Percentiles rank a stretch among this genome's conserved stretches.
phyloP scores from a whole-genome alignment of 1,284 basidiomycete species.

The Ceratobasidium sp. region DNA sequence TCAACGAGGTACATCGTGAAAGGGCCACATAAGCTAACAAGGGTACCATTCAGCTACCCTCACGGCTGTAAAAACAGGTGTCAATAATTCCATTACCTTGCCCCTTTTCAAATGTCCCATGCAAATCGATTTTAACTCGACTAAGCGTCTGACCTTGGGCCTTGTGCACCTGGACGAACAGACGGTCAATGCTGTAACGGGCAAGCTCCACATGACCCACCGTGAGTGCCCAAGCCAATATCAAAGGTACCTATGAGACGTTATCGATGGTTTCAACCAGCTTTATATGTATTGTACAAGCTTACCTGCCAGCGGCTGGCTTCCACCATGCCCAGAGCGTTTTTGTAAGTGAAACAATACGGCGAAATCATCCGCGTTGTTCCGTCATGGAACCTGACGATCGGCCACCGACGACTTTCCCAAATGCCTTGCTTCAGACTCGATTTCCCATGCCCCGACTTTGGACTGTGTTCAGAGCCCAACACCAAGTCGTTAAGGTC shows the following conservation, averaged over 20 bases:
- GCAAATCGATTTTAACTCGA: slow-evolving; percentile 77
- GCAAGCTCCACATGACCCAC: not conserved
- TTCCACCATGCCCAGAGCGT: slow-evolving; percentile 50
- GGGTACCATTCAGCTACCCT: not conserved
- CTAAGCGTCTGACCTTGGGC: slow-evolving; percentile 88
- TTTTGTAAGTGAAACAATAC: slow-evolving; percentile 51
- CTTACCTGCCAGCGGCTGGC: slow-evolving; percentile 52
- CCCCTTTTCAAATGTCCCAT: slow-evolving; percentile 81
- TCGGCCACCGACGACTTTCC: slow-evolving; percentile 35
- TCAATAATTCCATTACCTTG: slow-evolving; percentile 38
- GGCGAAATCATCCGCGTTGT: slow-evolving; percentile 32
- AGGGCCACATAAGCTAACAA: slow-evolving; percentile 55
- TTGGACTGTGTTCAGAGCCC: not conserved
- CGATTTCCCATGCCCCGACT: too few relatives aligned
- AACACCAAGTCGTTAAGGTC: not conserved
- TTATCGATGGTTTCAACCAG: slow-evolving; percentile 11
- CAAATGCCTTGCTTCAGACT: not conserved
- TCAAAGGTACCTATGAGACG: slow-evolving; percentile 72
- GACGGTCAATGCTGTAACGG: not conserved
- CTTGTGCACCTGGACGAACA: slow-evolving; percentile 71
- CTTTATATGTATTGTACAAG: not conserved
- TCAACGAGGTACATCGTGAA: slow-evolving; percentile 53
- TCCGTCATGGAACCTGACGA: slow-evolving; percentile 47
- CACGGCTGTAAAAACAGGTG: not conserved
- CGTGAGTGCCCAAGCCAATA: slow-evolving; percentile 84